phyloP scores from a whole-genome alignment of 768 basidiomycete genomes.

The Udeniomyces megalosporus region DNA sequence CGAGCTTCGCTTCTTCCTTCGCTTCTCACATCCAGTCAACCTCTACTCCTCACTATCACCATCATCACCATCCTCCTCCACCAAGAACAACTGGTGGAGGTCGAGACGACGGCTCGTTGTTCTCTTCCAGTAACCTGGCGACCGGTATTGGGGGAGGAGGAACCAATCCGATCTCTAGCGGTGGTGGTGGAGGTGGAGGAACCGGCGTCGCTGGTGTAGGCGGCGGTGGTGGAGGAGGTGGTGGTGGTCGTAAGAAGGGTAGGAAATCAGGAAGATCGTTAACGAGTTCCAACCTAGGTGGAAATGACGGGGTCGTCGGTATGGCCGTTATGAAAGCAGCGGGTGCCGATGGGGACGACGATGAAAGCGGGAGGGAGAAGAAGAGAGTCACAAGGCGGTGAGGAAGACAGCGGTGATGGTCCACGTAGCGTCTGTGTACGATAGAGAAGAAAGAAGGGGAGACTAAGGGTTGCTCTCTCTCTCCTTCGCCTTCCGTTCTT shows the following conservation, averaged over 20 bases:
- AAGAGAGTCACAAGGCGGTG: not conserved
- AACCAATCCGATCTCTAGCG: no score
- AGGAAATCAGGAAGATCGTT: not conserved
- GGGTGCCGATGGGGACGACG: not conserved
- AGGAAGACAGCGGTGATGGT: not conserved
- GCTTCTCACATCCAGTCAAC: no score
- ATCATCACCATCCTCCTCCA: no score
- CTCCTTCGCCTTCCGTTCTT: not conserved
- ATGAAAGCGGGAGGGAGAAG: not conserved
- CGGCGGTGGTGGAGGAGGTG: not conserved
- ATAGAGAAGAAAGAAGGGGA: not conserved
- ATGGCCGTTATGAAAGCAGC: not conserved
- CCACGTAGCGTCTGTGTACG: not conserved
- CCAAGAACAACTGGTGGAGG: no score
- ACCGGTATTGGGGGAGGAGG: no score
- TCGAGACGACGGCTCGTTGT: no score
- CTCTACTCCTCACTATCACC: no score
- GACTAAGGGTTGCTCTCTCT: not conserved
- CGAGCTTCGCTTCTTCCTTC: no score
- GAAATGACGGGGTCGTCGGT: not conserved
- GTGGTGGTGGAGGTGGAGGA: not conserved
- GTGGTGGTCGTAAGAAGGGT: not conserved
- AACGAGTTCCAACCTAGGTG: no score
- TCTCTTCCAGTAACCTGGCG: no score
- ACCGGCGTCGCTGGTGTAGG: not conserved